Conservation (phyloP, 176 grass and related monocot species). For the Hordeum marinum region DNA sequence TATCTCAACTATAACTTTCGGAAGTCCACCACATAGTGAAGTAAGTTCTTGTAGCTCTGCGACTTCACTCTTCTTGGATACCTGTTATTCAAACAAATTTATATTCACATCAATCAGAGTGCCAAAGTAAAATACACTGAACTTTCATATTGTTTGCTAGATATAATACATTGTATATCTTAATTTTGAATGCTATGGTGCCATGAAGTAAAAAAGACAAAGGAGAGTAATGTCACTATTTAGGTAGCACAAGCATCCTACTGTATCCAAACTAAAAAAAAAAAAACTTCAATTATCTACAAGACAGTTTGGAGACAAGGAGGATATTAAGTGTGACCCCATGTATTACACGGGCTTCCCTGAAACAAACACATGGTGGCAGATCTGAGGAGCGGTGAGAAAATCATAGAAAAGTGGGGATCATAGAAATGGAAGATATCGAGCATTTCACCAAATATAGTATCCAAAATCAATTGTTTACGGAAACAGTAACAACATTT, state of each 20-base stretch:
- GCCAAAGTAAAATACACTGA: not conserved
- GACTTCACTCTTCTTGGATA: not conserved
- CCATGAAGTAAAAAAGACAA: not conserved
- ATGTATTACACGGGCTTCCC: not conserved
- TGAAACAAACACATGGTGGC: not conserved
- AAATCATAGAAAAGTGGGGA: not conserved
- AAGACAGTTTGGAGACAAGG: not conserved
- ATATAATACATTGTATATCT: not conserved
- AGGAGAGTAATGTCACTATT: not conserved
- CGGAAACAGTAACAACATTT: not conserved
- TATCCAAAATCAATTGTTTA: not conserved
- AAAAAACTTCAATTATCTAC: not conserved
- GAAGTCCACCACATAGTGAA: constrained; percentile 21
- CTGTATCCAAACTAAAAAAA: not conserved
- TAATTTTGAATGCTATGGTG: not conserved
- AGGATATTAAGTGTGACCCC: not conserved
- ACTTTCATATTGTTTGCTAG: not conserved
- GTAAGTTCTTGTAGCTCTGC: not conserved
- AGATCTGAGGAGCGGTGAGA: not conserved
- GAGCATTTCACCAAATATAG: not conserved
- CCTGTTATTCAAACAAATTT: not conserved
- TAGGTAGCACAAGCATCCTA: not conserved
- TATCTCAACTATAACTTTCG: constrained; percentile 33
- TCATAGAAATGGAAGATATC: not conserved
- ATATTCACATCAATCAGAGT: not conserved